phyloP scores from a whole-genome alignment of 768 basidiomycete species.

The Nidularia sp. region DNA sequence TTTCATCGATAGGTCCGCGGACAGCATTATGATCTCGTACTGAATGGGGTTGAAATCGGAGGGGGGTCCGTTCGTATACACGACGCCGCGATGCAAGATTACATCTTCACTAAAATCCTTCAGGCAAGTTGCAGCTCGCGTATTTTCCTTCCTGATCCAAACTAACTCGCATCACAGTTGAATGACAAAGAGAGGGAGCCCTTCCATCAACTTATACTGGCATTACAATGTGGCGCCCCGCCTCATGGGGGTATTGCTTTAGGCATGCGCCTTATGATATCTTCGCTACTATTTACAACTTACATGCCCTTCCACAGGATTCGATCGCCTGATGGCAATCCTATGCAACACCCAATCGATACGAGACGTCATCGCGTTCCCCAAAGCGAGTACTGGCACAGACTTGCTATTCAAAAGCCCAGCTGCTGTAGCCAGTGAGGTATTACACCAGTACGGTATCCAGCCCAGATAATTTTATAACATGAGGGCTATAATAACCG shows the following conservation, averaged over 20 bases:
- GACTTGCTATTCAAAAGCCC: constrained; percentile 92
- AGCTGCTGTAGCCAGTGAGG: constrained; percentile 45
- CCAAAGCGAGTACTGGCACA: constrained; percentile 79
- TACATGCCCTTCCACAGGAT: constrained; percentile 46
- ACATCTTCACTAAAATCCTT: constrained; percentile 71
- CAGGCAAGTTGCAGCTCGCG: constrained; percentile 47
- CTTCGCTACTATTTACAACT: constrained; percentile 5
- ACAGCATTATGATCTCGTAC: constrained; percentile 93
- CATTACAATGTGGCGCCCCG: constrained; percentile 85
- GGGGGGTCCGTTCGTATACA: constrained; percentile 93
- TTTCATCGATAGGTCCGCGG: constrained; percentile 65
- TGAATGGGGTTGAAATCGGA: constrained; percentile 92
- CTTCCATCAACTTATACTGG: constrained; percentile 84
- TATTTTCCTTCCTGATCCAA: constrained; percentile 1
- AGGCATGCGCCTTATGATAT: constrained; percentile 43
- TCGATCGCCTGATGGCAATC: constrained; percentile 91
- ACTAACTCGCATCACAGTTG: constrained; percentile 42
- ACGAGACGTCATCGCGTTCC: constrained; percentile 95
- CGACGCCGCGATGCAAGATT: constrained; percentile 82
- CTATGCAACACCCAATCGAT: constrained; percentile 85
- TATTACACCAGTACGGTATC: constrained; percentile 65
- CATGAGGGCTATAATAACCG: too few relatives aligned
- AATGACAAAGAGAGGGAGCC: constrained; percentile 65
- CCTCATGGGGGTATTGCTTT: constrained; percentile 95
- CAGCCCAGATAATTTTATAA: too few relatives aligned